Evolutionary conservation across 202 grass and related monocot species (phyloP).

Genomic region (Schoenoplectus tabernaemontani): DNA sequence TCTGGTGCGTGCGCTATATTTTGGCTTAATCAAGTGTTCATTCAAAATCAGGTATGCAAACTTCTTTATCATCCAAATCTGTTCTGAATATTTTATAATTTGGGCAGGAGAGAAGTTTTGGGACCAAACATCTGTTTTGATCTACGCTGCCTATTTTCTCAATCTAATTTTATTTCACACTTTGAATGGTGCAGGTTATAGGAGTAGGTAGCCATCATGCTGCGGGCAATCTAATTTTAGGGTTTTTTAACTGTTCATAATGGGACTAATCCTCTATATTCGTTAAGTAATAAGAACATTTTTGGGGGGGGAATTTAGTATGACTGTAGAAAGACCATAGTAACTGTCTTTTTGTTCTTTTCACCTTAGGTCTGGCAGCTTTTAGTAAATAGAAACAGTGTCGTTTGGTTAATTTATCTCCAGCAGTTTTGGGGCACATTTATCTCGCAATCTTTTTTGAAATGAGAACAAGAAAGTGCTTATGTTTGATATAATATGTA

Average conservation of each 20-base stretch:
- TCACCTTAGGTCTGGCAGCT: background rate
- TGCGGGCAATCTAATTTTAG: conserved; percentile 23
- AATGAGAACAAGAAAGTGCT: background rate
- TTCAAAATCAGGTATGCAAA: background rate
- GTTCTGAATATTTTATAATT: background rate
- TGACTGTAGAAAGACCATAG: conserved; percentile 10
- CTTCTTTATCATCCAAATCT: background rate
- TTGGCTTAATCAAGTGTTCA: background rate
- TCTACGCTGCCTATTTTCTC: background rate
- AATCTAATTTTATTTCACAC: background rate
- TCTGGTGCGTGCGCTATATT: background rate
- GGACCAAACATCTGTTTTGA: background rate
- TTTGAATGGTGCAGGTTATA: conserved; percentile 9
- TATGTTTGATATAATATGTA: too few relatives aligned
- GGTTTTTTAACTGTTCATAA: conserved; percentile 19
- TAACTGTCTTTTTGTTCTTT: background rate
- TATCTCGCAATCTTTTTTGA: background rate
- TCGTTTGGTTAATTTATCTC: conserved; percentile 8
- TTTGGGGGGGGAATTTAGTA: background rate
- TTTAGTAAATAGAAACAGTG: conserved; percentile 9
- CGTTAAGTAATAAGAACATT: background rate
- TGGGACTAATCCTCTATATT: conserved; percentile 24
- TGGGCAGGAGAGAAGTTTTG: background rate
- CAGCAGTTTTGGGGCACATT: background rate
- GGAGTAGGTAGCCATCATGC: conserved; percentile 21